These are phyloP conservation scores for Seiridium unicorne DNA, from an alignment of 2,329 filamentous ascomycete species.

Conservation along the genomic window DNA sequence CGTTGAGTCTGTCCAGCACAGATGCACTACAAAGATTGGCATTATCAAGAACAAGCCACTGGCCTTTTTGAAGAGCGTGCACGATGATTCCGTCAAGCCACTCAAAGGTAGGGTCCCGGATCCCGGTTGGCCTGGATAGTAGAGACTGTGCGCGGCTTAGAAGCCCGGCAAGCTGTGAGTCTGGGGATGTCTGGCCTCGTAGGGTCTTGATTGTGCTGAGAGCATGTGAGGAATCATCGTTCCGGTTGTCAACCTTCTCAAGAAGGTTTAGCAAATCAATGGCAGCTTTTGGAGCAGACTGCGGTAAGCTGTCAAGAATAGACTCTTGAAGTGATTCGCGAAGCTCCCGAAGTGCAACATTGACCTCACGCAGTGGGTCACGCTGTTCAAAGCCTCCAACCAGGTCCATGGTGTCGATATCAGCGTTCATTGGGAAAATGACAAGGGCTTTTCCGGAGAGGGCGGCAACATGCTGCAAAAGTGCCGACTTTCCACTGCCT, in stretches of 20 bases:
- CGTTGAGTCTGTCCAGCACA: constrained; percentile 91
- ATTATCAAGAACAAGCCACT: constrained; percentile 95
- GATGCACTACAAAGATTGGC: constrained; percentile 95
- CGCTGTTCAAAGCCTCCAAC: constrained; percentile 96
- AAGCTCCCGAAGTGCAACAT: constrained; percentile 50
- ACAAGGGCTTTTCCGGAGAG: constrained; percentile 73
- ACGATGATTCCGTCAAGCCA: constrained; percentile 95
- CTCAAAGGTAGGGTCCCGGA: constrained; percentile 81
- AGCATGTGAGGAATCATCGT: constrained; percentile 35
- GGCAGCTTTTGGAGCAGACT: constrained; percentile 42
- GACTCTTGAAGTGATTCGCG: constrained; percentile 42
- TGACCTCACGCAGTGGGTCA: constrained; percentile 73
- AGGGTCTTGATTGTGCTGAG: constrained; percentile 37
- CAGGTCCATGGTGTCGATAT: constrained; percentile 95
- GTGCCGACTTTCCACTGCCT: constrained; percentile 80
- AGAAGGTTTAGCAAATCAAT: constrained; percentile 51
- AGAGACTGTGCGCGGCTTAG: constrained; percentile 48
- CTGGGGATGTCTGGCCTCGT: constrained; percentile 36
- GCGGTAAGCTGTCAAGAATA: constrained; percentile 47
- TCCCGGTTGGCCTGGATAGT: constrained; percentile 50
- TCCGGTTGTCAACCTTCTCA: constrained; percentile 37
- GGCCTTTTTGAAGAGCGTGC: constrained; percentile 78
- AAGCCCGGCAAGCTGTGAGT: constrained; percentile 44
- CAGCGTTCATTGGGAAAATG: constrained; percentile 86
- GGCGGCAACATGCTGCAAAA: constrained; percentile 79